Base-by-base conservation (phyloP, 768 basidiomycete species). In the Lyophyllum atratum region DNA sequence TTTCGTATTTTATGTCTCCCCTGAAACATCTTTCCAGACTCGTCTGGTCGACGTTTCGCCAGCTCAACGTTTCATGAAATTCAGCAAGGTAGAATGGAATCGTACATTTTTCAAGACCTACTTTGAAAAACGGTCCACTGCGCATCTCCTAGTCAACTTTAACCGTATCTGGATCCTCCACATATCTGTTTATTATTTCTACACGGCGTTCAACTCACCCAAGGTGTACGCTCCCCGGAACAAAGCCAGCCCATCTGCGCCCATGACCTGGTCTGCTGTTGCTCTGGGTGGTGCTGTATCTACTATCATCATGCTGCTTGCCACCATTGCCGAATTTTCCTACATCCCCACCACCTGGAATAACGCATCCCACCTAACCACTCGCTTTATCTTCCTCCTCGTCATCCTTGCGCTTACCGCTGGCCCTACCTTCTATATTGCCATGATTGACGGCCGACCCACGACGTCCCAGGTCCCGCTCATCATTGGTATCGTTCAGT, bases 271-370 rank as follows among this genome's bases (percentile, higher is more conserved):
- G 94, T 94, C 93, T 22, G 93, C 93, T 33, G 87, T 89, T 14
- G 97, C 94, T 15, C 83, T 99, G n/a, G 97, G 97, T 51, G 97
- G 97, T 51, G 93, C 90, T 9, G 94, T 98, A 52, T 87, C 96
- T 14, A 94, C 94, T 8, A 48, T 85, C 54, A 97, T 99, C 80
- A 96, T 96, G 95, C 88, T 98, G 58, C 72, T 82, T 53, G 97
- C 95, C 40, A 98, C 96, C 22, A 69, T 96, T 25, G 92, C 93
- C 61, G 97, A 99, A 72, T 98, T 95, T 70, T 86, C 89, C 52
- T 97, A 96, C 79, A 96, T 98, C 64, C 96, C 96, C 22, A 97
- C 95, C 4, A 98, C 93, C 9, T 98, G 97, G 97, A 94, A 97
- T 74, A 99, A 98, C 71, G 94, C 95, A 24, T 93, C 93, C 2